Conservation (phyloP, 768 basidiomycete genomes). For the Rubroboletus pulcherrimus region DNA sequence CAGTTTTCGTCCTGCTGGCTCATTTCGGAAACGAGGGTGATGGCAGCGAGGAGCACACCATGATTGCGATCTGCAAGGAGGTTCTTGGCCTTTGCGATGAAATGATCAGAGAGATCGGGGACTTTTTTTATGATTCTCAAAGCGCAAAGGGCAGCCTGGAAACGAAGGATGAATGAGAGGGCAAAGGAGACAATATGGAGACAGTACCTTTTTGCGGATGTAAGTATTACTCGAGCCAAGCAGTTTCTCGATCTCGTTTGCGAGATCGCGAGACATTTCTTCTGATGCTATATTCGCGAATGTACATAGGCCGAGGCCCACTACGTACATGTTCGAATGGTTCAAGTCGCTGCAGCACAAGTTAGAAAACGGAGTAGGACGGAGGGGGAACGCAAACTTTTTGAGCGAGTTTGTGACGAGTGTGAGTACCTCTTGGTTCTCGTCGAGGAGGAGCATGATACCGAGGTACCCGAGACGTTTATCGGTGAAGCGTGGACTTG, state of each 20-base stretch:
- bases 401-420: conserved; percentile 97
- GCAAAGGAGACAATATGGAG: background rate
- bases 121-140: conserved; percentile 93
- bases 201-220: conserved; percentile 90
- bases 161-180: background rate
- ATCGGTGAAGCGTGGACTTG: conserved; percentile 92
- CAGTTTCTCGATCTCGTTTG: conserved; percentile 96
- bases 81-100: conserved; percentile 80
- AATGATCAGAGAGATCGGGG: conserved; percentile 93
- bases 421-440: conserved; percentile 96
- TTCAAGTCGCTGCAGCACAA: conserved; percentile 83
- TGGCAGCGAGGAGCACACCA: conserved; percentile 90
- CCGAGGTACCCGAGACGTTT: conserved; percentile 96
- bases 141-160: conserved; percentile 90
- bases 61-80: conserved; percentile 95
- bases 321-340: conserved; percentile 98
- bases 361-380: conserved; percentile 8
- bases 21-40: conserved; percentile 95
- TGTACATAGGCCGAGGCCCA: conserved; percentile 94
- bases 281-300: conserved; percentile 99
- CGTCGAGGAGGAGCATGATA: conserved; percentile 95
- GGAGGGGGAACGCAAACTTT: conserved; percentile 54
- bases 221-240: conserved; percentile 97
- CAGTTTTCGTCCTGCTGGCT: conserved; percentile 71
- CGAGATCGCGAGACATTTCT: conserved; percentile 98